Percentiles rank a stretch among this genome's conserved stretches.
These are phyloP conservation scores for Ustilago xerochloae DNA, from an alignment of 1,284 basidiomycete species.

Conservation along the genomic window DNA sequence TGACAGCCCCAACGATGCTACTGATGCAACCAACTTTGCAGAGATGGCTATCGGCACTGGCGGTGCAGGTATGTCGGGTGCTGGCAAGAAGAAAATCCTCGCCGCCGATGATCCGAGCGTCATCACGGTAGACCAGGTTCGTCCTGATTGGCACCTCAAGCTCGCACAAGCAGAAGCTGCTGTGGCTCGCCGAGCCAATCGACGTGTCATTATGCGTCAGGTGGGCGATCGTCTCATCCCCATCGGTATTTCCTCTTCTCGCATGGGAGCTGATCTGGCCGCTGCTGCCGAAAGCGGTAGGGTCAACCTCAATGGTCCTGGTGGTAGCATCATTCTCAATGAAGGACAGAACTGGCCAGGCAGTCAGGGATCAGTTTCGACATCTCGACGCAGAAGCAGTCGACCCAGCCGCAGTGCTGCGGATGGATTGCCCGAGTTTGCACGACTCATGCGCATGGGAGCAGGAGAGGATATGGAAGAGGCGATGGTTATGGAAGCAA, in stretches of 20 bases:
- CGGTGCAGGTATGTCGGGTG: conserved; percentile 20
- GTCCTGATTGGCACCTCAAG: conserved; percentile 64
- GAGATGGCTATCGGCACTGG: conserved; percentile 56
- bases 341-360: conserved; percentile 55
- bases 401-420: conserved; percentile 32
- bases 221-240: conserved; percentile 96
- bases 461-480: conserved; percentile 88
- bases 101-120: conserved; percentile 54
- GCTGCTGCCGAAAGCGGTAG: conserved; percentile 49
- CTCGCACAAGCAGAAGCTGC: conserved; percentile 58
- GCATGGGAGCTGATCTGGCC: conserved; percentile 69
- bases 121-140: conserved; percentile 61
- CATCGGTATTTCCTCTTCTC: conserved; percentile 82
- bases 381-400: conserved; percentile 43
- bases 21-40: conserved; percentile 49
- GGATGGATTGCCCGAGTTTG: conserved; percentile 73
- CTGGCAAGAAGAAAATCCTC: conserved; percentile 50
- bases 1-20: conserved; percentile 39
- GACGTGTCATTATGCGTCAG: conserved; percentile 97
- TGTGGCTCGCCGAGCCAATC: conserved; percentile 75
- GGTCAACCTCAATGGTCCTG: conserved; percentile 58
- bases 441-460: conserved; percentile 83
- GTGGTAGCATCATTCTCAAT: conserved; percentile 65
- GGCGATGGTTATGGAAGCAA: conserved; percentile 99
- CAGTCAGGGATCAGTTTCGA: conserved; percentile 14